These are phyloP conservation scores for Eutrema japonicum DNA, from an alignment of 345 rosid species.

Conservation along the genomic window DNA sequence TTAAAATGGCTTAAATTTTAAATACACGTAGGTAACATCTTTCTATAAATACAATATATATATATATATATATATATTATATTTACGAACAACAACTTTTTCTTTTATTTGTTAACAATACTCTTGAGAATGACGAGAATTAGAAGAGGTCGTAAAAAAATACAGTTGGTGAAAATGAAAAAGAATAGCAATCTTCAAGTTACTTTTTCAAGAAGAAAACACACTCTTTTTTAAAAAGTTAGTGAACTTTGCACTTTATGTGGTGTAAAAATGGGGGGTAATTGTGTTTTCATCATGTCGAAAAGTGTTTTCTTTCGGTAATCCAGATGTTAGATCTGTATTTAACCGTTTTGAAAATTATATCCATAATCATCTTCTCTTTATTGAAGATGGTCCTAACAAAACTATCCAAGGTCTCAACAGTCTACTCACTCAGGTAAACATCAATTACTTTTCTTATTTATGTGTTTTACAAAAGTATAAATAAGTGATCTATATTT, in stretches of 20 bases:
- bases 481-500: not conserved
- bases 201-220: constrained; percentile 26
- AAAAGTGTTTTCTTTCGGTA: constrained; percentile 64
- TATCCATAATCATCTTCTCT: not conserved
- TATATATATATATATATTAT: not conserved
- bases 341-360: constrained; percentile 41
- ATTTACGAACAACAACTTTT: not conserved
- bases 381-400: constrained; percentile 47
- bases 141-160: not conserved
- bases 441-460: not conserved
- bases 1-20: not conserved
- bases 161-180: not conserved
- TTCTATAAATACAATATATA: constrained; percentile 14
- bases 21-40: not conserved
- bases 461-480: not conserved
- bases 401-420: constrained; percentile 53
- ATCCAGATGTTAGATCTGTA: constrained; percentile 48
- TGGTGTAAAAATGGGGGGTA: constrained; percentile 17
- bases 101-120: not conserved
- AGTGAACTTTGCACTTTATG: constrained; percentile 28
- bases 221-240: constrained; percentile 17
- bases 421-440: constrained; percentile 43
- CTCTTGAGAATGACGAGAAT: not conserved
- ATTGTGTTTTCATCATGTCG: constrained; percentile 22
- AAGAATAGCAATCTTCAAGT: not conserved